These are phyloP conservation scores for Adansonia digitata DNA, from an alignment of 345 rosid genomes.

Conservation along the genomic window DNA sequence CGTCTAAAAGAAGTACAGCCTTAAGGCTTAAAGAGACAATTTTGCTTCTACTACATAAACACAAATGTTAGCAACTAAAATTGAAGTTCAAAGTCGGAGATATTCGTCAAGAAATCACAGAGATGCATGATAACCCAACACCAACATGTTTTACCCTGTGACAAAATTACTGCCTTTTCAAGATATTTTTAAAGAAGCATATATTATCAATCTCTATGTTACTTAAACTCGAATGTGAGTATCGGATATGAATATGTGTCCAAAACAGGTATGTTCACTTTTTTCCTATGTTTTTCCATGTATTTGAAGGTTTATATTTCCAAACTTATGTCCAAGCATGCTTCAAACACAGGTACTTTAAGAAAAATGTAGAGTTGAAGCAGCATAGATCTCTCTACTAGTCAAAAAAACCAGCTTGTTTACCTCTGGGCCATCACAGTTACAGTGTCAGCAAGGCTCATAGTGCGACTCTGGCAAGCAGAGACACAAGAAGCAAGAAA, in stretches of 20 bases:
- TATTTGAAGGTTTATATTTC: too few relatives aligned
- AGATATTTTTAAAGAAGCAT: neutral
- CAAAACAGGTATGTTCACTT: too few relatives aligned
- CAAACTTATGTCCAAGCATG: too few relatives aligned
- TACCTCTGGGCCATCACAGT: constrained; percentile 95
- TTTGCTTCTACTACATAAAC: neutral
- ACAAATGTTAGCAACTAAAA: neutral
- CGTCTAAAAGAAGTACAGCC: neutral
- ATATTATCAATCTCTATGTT: neutral
- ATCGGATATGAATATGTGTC: too few relatives aligned
- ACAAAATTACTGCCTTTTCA: neutral
- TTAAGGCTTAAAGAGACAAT: neutral
- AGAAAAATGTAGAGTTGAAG: too few relatives aligned
- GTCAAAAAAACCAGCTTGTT: constrained; percentile 3
- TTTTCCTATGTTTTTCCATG: too few relatives aligned
- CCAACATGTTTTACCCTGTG: neutral
- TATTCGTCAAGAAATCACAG: too few relatives aligned
- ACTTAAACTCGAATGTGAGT: too few relatives aligned
- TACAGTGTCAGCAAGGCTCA: constrained; percentile 83
- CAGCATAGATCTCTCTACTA: too few relatives aligned
- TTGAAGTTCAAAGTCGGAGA: neutral
- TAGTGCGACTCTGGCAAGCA: constrained; percentile 78
- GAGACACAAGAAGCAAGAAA: constrained; percentile 97
- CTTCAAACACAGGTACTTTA: too few relatives aligned
- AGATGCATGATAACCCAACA: neutral